Conservation (phyloP, 208 protist genomes). For the Endotrypanum monterogeii region DNA sequence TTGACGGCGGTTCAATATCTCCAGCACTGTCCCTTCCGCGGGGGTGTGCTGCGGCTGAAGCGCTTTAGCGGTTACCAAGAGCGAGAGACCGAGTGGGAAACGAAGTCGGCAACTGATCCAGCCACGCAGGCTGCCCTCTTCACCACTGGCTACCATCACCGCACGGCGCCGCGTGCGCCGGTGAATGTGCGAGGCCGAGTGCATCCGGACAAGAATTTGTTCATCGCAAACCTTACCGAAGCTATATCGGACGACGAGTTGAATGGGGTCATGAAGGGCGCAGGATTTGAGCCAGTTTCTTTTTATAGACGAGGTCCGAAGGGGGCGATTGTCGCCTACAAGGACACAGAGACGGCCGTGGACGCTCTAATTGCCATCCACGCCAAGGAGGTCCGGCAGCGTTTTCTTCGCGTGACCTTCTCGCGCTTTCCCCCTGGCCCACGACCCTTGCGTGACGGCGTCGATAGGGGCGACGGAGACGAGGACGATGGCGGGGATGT, state of each 20-base stretch:
- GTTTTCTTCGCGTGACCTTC: conserved; percentile 82
- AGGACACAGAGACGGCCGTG: conserved; percentile 62
- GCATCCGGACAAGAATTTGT: conserved; percentile 73
- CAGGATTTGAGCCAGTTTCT: conserved; percentile 36
- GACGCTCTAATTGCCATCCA: conserved; percentile 76
- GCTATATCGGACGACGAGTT: conserved; percentile 70
- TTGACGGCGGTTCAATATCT: conserved; percentile 72
- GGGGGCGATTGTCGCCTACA: conserved; percentile 64
- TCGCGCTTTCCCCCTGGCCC: conserved; percentile 77
- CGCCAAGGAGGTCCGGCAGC: conserved; percentile 60
- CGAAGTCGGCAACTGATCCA: conserved; percentile 74
- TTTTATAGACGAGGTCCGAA: conserved; percentile 67
- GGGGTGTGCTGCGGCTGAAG: conserved; percentile 56
- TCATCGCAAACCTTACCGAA: conserved; percentile 77
- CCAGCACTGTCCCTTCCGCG: conserved; percentile 74
- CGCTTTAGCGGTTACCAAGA: conserved; percentile 80
- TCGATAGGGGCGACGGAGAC: conserved; percentile 18
- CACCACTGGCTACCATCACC: conserved; percentile 76
- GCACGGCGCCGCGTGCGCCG: conserved; percentile 60
- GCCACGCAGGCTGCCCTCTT: conserved; percentile 64
- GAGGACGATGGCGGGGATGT: conserved; percentile 12
- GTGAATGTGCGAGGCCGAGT: conserved; percentile 77
- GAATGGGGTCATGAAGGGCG: conserved; percentile 48
- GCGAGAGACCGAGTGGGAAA: conserved; percentile 73
- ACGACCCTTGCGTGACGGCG: conserved; percentile 25